Base-by-base conservation (phyloP, 1,284 basidiomycete species). In the Ustilago crameri region DNA sequence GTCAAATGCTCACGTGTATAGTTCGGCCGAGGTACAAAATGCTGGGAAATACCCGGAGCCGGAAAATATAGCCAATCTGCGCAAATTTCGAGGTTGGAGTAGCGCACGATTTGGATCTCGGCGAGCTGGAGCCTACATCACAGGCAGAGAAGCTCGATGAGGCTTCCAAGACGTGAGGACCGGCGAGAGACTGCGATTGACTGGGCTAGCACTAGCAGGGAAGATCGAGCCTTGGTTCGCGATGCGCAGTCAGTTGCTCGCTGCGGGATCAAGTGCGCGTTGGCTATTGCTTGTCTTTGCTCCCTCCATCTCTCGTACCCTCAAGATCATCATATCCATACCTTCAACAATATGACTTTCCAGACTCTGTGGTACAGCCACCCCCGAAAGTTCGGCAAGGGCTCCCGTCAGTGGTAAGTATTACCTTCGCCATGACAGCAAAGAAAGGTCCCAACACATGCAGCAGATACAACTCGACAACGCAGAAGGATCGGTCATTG, bases 371-470 rank as follows among this genome's bases (percentile, higher is more conserved):
- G 81, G 81, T 80, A 72, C 79, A 74, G 70, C 68, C 78, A 76
- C 70, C 74, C 75, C 51, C 74, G 75, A 69, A 75, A 76, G 64
- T 76, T 67, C 69, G 78, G 76, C 60, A 82, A 82, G 76, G 81
- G 81, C 60, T 77, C 78, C 22, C 81, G 81, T 32, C 60, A 74
- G 51, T 82, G 80, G 80, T 81, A 55, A 70, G 80, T 79, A 45
- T 69, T 42, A 45, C n/a, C 44, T 23, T 32, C 32, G 35, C n/a
- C 9, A 30, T 57, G 20, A 17, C 26, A 26, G n/a, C 45, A 32
- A 24, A 26, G 12, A 15, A 14, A 23, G 27, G 32, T 38, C 32
- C 50, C 52, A 42, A 34, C 23, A 44, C 51, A 54, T 22, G 42
- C 53, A 40, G 41, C 49, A 37, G 40, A 40, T 3, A 35, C 24